A percentile compares a stretch with the other conserved stretches of the same genome.
phyloP scores from a whole-genome alignment of 345 rosid species.

The Populus deltoides region DNA sequence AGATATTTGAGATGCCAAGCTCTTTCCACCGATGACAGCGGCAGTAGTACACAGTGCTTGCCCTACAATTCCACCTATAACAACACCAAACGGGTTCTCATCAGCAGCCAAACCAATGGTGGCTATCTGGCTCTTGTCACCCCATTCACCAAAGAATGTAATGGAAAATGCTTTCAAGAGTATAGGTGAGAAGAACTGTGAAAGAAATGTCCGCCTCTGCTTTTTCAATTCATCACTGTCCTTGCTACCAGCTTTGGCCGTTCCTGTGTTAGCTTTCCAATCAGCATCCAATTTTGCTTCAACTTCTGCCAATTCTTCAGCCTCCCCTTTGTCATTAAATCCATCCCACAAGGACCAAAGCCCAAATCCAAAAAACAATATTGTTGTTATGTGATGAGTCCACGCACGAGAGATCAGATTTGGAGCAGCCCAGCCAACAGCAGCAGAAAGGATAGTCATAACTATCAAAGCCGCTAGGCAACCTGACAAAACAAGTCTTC shows the following conservation, averaged over 20 bases:
- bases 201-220: constrained; percentile 58
- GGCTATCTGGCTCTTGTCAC: constrained; percentile 98
- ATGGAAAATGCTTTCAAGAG: constrained; percentile 93
- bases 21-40: constrained; percentile 92
- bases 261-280: constrained; percentile 48
- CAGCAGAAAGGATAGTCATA: constrained; percentile 83
- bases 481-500: constrained; percentile 90
- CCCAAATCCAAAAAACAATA: constrained; percentile 79
- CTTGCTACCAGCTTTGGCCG: constrained; percentile 50
- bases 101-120: constrained; percentile 96
- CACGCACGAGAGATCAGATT: constrained; percentile 88
- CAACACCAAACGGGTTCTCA: constrained; percentile 84
- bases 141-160: constrained; percentile 96
- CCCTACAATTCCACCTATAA: constrained; percentile 80
- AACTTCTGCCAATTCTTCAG: constrained; percentile 85
- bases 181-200: constrained; percentile 83
- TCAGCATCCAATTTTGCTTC: constrained; percentile 86
- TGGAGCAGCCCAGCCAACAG: constrained; percentile 93
- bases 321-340: constrained; percentile 58
- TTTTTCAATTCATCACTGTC: constrained; percentile 68
- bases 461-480: constrained; percentile 72
- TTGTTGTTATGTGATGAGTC: constrained; percentile 83
- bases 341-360: constrained; percentile 90
- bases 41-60: constrained; percentile 90
- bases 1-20: constrained; percentile 94